These are phyloP conservation scores for Eimeria necatrix DNA, from an alignment of 169 alveolate species.

Conservation along the genomic window DNA sequence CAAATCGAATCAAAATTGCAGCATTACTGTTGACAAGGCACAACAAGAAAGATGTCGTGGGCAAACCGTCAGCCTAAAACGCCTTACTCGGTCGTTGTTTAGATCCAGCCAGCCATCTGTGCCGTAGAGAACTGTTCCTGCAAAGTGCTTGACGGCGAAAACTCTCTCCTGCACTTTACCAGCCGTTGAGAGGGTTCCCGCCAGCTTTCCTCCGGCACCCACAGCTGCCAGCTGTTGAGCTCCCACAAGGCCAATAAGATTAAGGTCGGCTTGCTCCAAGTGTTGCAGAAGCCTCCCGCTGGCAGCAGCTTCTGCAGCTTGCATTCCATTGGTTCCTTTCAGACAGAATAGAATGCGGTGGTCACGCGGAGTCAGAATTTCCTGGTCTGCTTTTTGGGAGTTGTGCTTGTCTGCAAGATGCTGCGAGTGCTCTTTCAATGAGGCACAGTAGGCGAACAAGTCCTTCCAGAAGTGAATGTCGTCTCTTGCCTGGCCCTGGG, in stretches of 20 bases:
- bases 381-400: background rate
- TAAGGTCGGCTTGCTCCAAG: background rate
- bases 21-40: background rate
- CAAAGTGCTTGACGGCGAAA: slow-evolving; percentile 64
- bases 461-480: slow-evolving; percentile 71
- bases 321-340: slow-evolving; percentile 41
- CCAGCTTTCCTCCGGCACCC: background rate
- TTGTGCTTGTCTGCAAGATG: background rate
- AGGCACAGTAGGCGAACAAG: slow-evolving; percentile 44
- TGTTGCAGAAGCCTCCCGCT: slow-evolving; percentile 3
- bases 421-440: background rate
- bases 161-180: slow-evolving; percentile 54
- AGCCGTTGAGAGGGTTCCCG: slow-evolving; percentile 2
- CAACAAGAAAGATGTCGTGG: background rate
- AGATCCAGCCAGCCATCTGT: slow-evolving; percentile 69
- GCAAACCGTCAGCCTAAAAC: background rate
- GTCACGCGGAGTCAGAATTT: background rate
- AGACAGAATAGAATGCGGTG: slow-evolving; percentile 41
- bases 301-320: slow-evolving; percentile 36
- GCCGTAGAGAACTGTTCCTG: slow-evolving; percentile 53
- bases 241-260: slow-evolving; percentile 9
- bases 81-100: slow-evolving; percentile 55
- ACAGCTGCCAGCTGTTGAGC: slow-evolving; percentile 14
- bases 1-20: background rate
- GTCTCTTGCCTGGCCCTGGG: slow-evolving; percentile 65